These are phyloP conservation scores for Saccharomycopsis sp. DNA, from an alignment of 805 yeast species.

Conservation along the genomic window DNA sequence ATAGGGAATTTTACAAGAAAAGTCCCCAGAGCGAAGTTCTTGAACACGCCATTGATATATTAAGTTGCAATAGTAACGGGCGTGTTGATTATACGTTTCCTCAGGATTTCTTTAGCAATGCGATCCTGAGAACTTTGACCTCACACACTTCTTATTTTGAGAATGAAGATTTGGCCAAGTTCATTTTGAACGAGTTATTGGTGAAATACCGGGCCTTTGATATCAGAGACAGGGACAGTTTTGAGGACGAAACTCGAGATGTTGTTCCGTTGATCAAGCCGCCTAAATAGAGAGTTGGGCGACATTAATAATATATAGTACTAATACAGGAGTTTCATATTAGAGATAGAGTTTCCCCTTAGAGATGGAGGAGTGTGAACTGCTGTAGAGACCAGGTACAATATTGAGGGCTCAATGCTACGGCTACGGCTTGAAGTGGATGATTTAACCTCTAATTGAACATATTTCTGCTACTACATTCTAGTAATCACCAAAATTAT, in stretches of 20 bases:
- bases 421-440: no score
- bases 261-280: not conserved
- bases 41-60: slow-evolving; percentile 28
- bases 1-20: not conserved
- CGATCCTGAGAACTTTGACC: slow-evolving; percentile 71
- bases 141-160: slow-evolving; percentile 89
- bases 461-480: no score
- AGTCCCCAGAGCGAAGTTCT: slow-evolving; percentile 7
- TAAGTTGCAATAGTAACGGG: slow-evolving; percentile 62
- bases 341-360: no score
- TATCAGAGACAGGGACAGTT: not conserved
- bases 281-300: not conserved
- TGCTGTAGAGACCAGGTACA: no score
- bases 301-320: not conserved
- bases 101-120: slow-evolving; percentile 72
- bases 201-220: not conserved
- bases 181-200: slow-evolving; percentile 56
- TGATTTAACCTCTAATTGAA: no score
- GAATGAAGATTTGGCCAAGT: slow-evolving; percentile 77
- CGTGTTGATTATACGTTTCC: slow-evolving; percentile 78
- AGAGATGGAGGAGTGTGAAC: no score
- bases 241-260: not conserved
- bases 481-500: no score
- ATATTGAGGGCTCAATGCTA: no score
- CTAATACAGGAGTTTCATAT: not conserved